These are phyloP conservation scores for Hirsutella minnesotensis DNA, from an alignment of 2,329 filamentous ascomycete genomes.

Conservation along the genomic window DNA sequence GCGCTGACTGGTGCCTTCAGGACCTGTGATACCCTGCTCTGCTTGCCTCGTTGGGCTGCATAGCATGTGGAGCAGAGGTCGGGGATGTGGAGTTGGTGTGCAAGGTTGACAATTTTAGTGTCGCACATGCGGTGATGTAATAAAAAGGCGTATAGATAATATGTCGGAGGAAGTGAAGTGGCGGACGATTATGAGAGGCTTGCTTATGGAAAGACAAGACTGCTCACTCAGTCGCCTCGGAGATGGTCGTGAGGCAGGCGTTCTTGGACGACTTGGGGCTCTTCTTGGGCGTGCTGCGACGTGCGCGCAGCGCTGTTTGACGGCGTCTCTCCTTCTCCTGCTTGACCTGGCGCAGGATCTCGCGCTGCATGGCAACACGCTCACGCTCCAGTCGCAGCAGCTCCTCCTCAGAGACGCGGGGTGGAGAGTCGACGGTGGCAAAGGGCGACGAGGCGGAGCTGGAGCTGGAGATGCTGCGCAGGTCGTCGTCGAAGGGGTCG, in stretches of 20 bases:
- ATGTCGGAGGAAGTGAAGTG: neutral
- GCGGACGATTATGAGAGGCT: neutral
- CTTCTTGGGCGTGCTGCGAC: conserved; percentile 35
- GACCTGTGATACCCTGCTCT: neutral
- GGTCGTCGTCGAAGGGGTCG: conserved; percentile 38
- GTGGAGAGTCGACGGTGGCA: conserved; percentile 18
- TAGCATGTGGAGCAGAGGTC: neutral
- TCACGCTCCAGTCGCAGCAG: conserved; percentile 38
- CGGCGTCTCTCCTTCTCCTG: conserved; percentile 43
- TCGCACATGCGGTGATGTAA: neutral
- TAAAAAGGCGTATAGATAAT: neutral
- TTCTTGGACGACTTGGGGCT: conserved; percentile 32
- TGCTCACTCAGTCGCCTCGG: conserved; percentile 25
- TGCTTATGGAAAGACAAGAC: neutral
- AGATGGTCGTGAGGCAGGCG: conserved; percentile 40
- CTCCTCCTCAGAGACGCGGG: conserved; percentile 32
- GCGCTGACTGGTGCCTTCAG: neutral
- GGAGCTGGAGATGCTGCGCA: conserved; percentile 33
- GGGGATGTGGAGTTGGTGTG: neutral
- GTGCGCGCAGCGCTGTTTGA: conserved; percentile 18
- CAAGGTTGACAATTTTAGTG: neutral
- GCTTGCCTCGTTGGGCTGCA: neutral
- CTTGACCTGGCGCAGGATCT: conserved; percentile 37
- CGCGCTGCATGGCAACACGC: conserved; percentile 37
- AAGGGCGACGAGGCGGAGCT: conserved; percentile 25